Evolutionary conservation across 257 asterid genomes (phyloP), one percentile per base, ranked within the genome.

Genomic region (Leptodermis oblonga): DNA sequence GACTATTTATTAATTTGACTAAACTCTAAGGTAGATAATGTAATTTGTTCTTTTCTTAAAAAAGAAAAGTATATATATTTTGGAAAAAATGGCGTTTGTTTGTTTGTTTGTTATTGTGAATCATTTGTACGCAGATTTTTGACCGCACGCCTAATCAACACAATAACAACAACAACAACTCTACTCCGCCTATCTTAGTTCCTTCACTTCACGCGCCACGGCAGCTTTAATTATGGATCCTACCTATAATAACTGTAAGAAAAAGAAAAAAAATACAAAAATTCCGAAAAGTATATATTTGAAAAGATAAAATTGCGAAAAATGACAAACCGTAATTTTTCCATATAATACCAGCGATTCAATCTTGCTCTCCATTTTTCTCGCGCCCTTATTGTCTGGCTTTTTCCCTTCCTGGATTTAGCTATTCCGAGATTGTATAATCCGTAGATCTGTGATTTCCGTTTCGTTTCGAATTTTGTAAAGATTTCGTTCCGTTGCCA

Each of bases 101-200:
- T 34, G 6, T 34, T 34, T 34, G 6, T 34, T 34, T 34, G 6
- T 34, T 34, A 2, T 34, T 34, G 20, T 2, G 25, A 48, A 10
- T 48, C 5, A 17, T 48, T 36, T 31, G 70, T 1, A 63, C 52
- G 59, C 9, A 2, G 31, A 22, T 17, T 67, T 69, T 76, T 76
- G 74, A 77, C 81, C 64, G 52, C 49, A 7, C 68, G 63, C 70
- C 73, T 22, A 43, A 48, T 15, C 5, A n/a, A n/a, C n/a, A n/a
- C n/a, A n/a, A 51, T 23, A 51, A 23, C 18, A 51, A 8, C 26
- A 51, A 17, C 6, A 51, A 52, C 26, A 20, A 20, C 0, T n/a
- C 28, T 7, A 28, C 20, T 1, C 39, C 23, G 74, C 68, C 28
- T 70, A 59, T 68, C 60, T 43, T 25, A 30, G 37, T 56, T 22